Conservation (phyloP, 75 land plant species). For the Cunninghamia lanceolata region DNA sequence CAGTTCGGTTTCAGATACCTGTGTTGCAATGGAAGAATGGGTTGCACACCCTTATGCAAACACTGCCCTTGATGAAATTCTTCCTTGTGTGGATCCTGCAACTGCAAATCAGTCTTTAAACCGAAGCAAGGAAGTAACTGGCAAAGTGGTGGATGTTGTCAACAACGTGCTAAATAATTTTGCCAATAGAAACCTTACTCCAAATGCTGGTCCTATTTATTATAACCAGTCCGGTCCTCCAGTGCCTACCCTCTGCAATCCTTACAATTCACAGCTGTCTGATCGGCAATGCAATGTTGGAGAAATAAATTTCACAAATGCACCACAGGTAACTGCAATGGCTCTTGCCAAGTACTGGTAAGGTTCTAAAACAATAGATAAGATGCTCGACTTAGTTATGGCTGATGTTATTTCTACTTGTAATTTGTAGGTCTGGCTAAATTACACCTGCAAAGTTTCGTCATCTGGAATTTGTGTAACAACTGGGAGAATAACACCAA, state of each 20-base stretch:
- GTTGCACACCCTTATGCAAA: conserved; percentile 51
- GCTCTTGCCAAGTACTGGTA: not conserved
- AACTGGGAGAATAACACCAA: conserved; percentile 61
- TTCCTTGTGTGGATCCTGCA: conserved; percentile 67
- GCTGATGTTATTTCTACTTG: not conserved
- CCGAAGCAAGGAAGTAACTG: conserved; percentile 38
- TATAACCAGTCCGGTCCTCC: conserved; percentile 76
- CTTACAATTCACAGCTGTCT: conserved; percentile 33
- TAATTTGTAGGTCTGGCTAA: conserved; percentile 60
- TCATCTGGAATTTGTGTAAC: conserved; percentile 37
- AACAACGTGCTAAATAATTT: conserved; percentile 42
- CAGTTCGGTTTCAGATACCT: conserved; percentile 70
- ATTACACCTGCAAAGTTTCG: conserved; percentile 53
- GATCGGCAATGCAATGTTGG: conserved; percentile 38
- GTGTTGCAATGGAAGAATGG: conserved; percentile 91
- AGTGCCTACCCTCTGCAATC: conserved; percentile 63
- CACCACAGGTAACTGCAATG: conserved; percentile 49
- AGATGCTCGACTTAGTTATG: not conserved
- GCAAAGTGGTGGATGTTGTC: conserved; percentile 30
- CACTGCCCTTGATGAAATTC: conserved; percentile 63
- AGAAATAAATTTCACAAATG: conserved; percentile 38
- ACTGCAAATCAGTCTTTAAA: conserved; percentile 54
- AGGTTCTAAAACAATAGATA: not conserved
- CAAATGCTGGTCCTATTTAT: conserved; percentile 20
- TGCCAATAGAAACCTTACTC: conserved; percentile 31